A percentile compares a stretch with the other conserved stretches of the same genome.
Evolutionary conservation across 345 rosid species (phyloP).

Genomic region (Conringia planisiliqua): DNA sequence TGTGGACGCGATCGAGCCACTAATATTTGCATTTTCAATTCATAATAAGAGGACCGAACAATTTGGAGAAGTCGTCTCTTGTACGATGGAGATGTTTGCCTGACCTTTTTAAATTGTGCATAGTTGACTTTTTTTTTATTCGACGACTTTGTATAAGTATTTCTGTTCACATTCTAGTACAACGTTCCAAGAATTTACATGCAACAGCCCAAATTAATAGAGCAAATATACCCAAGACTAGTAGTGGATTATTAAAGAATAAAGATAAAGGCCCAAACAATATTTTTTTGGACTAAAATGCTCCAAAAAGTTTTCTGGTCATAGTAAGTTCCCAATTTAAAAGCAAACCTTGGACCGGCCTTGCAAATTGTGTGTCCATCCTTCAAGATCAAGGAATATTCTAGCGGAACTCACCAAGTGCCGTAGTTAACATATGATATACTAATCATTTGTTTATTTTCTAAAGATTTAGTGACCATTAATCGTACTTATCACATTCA

Average conservation of each 20-base stretch:
- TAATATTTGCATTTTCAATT: neutral
- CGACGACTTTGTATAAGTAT: neutral
- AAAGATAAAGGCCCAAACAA: neutral
- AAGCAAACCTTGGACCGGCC: neutral
- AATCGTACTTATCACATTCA: neutral
- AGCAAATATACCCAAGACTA: neutral
- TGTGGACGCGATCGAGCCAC: conserved; percentile 16
- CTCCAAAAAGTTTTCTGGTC: neutral
- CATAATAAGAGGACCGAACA: neutral
- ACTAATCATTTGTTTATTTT: too few species aligned
- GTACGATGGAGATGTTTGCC: conserved; percentile 14
- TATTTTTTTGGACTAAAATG: neutral
- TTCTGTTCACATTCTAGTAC: conserved; percentile 13
- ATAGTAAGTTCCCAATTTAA: neutral
- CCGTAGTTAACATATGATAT: too few species aligned
- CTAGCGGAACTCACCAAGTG: neutral
- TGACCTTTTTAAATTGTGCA: neutral
- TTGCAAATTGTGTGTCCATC: neutral
- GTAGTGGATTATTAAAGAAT: neutral
- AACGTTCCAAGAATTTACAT: neutral
- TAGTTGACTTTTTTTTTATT: conserved; percentile 16
- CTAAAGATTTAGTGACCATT: too few species aligned
- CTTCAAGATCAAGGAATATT: neutral
- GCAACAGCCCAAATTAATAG: neutral
- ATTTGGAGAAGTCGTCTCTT: conserved; percentile 19